These are phyloP conservation scores for Mortierella sp. DNA, from an alignment of 371 early-diverging fungal species.

Conservation along the genomic window DNA sequence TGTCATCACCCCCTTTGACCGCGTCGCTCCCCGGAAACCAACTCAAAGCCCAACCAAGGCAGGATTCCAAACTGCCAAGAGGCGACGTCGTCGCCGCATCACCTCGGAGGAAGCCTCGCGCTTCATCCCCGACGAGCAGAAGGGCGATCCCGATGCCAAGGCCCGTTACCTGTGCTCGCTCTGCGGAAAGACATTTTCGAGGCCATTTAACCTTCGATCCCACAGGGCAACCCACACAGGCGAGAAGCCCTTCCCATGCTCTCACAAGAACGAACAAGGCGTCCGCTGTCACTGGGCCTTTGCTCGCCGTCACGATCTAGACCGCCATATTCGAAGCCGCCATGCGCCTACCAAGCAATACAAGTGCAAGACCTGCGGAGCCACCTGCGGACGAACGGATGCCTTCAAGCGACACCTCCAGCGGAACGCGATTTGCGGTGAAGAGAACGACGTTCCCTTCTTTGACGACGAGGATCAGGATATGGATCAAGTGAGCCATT, in stretches of 20 bases:
- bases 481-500: slow-evolving; percentile 53
- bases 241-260: slow-evolving; percentile 66
- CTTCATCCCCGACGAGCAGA: slow-evolving; percentile 22
- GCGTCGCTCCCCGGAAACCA: slow-evolving; percentile 36
- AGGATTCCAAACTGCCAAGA: slow-evolving; percentile 39
- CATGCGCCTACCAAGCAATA: slow-evolving; percentile 57
- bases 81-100: slow-evolving; percentile 43
- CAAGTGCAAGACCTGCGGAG: slow-evolving; percentile 57
- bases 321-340: slow-evolving; percentile 62
- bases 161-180: slow-evolving; percentile 40
- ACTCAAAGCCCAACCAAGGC: slow-evolving; percentile 47
- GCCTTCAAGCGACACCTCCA: slow-evolving; percentile 43
- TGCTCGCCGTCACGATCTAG: slow-evolving; percentile 77
- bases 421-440: slow-evolving; percentile 15
- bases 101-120: slow-evolving; percentile 46
- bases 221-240: slow-evolving; percentile 74
- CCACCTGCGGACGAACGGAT: slow-evolving; percentile 37
- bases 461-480: slow-evolving; percentile 29
- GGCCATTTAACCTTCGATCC: slow-evolving; percentile 47
- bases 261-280: slow-evolving; percentile 18
- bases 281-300: slow-evolving; percentile 64
- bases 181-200: slow-evolving; percentile 45
- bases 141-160: slow-evolving; percentile 29
- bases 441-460: slow-evolving; percentile 1
- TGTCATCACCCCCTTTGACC: slow-evolving; percentile 15